These are phyloP conservation scores for Sherardia arvensis DNA, from an alignment of 257 asterid genomes.

Conservation along the genomic window DNA sequence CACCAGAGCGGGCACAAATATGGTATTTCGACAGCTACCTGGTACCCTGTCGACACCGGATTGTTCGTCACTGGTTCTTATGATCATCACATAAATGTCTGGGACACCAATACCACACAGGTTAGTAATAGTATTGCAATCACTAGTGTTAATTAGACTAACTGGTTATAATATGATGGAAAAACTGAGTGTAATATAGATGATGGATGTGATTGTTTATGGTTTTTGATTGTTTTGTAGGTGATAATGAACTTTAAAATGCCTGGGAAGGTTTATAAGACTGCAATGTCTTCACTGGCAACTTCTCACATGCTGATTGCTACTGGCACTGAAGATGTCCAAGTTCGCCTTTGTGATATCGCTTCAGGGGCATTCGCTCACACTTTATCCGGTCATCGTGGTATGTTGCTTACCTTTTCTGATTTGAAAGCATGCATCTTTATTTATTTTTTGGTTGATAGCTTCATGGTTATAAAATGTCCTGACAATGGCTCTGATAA, in stretches of 20 bases:
- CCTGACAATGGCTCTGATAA: not conserved
- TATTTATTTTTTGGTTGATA: not conserved
- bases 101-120: conserved; percentile 95
- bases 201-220: not conserved
- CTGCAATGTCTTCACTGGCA: conserved; percentile 84
- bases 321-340: conserved; percentile 95
- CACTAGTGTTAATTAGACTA: not conserved
- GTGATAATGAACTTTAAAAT: conserved; percentile 72
- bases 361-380: conserved; percentile 96
- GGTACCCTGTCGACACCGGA: conserved; percentile 98
- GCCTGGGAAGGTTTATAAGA: conserved; percentile 98
- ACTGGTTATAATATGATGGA: too few species aligned
- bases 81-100: conserved; percentile 83
- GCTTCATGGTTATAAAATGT: not conserved
- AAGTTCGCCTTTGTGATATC: conserved; percentile 96
- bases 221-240: conserved; percentile 31
- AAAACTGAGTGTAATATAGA: too few species aligned
- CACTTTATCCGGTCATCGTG: conserved; percentile 98
- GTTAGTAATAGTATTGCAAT: conserved; percentile 21
- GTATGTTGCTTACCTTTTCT: conserved; percentile 30
- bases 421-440: not conserved
- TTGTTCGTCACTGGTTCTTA: conserved; percentile 88
- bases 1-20: conserved; percentile 80
- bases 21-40: conserved; percentile 72
- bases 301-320: conserved; percentile 93